A percentile compares a stretch with the other conserved stretches of the same genome.
phyloP scores from a whole-genome alignment of 2,329 filamentous ascomycete species.

The Metarhizium sp. region DNA sequence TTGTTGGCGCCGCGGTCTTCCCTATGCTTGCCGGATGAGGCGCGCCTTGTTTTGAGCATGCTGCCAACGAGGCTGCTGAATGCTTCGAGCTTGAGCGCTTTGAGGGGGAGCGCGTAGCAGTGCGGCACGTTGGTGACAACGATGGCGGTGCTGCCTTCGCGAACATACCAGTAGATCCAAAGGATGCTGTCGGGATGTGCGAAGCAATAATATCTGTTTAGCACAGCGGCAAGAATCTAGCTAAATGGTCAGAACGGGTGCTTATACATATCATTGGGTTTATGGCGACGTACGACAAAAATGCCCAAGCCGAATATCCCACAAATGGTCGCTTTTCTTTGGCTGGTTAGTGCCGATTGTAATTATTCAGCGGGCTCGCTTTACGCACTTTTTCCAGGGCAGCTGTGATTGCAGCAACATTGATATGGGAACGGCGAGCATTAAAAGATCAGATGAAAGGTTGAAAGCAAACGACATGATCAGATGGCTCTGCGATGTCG shows the following conservation, averaged over 20 bases:
- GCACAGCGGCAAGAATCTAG: conserved; percentile 24
- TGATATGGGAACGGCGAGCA: conserved; percentile 2
- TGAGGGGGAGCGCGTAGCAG: conserved; percentile 11
- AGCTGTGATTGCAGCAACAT: conserved; percentile 2
- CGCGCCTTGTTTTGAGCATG: neutral
- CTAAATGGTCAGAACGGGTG: neutral
- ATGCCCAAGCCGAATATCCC: conserved; percentile 39
- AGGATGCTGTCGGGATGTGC: conserved; percentile 10
- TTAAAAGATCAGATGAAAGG: conserved; percentile 2
- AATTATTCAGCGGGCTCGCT: no score
- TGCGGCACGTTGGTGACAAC: conserved; percentile 42
- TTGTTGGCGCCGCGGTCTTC: neutral
- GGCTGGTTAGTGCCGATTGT: neutral
- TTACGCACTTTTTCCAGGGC: conserved; percentile 4
- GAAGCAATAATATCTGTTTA: conserved; percentile 39
- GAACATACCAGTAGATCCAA: conserved; percentile 43
- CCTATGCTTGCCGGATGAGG: neutral
- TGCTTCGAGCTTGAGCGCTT: conserved; percentile 1
- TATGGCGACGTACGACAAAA: conserved; percentile 25
- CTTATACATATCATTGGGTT: neutral
- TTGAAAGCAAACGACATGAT: conserved; percentile 3
- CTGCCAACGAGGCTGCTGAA: conserved; percentile 1
- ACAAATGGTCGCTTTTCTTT: conserved; percentile 8
- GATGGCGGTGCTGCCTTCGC: conserved; percentile 42
- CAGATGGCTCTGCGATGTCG: conserved; percentile 2